Evolutionary conservation across 768 basidiomycete species (phyloP), one percentile per base, ranked within the genome.

Genomic region (Sistotremastrum suecicum): DNA sequence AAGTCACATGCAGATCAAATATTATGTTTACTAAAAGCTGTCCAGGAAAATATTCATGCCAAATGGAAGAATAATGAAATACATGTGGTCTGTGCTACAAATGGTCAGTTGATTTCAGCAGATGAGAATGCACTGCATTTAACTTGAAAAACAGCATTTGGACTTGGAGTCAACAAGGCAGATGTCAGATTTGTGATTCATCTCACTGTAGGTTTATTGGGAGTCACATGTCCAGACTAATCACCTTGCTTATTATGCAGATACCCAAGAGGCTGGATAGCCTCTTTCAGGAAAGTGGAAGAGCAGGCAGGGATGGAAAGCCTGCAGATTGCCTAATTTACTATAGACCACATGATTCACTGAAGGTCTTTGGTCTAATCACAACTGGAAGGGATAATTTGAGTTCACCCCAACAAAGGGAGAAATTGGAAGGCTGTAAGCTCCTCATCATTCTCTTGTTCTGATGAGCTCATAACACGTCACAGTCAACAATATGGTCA

Each of bases 31-130:
- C 20, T 20, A 20, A 20, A 20, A 20, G 20, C 20, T 20, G 20
- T 20, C 20, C 20, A 94, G 62, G 78, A 88, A 52, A 56, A 51
- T 5, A 67, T 98, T 10, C 90, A 98, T 57, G 59, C 63, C 5
- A 62, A 67, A 7, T 98, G 94, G 94, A 70, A 84, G 50, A 62
- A 68, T 7, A 90, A 89, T 3, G 60, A 62, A 31, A 70, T 97
- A 39, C 80, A 95, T 53, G 83, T 91, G 30, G 85, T 94, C 28
- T 91, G 87, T 54, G 89, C 90, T 1, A 94, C 89, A 0, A 90
- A 88, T 47, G 84, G 83, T 77, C 42, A 36, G 49, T 40, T 36
- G 20, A 20, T 20, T 20, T 20, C 20, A 20, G 20, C 20, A 20
- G 20, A 20, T 20, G 20, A 20, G 20, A 20, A 20, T 20, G 20